phyloP scores from a whole-genome alignment of 2,329 filamentous ascomycete genomes.

The Neonectria punicea region DNA sequence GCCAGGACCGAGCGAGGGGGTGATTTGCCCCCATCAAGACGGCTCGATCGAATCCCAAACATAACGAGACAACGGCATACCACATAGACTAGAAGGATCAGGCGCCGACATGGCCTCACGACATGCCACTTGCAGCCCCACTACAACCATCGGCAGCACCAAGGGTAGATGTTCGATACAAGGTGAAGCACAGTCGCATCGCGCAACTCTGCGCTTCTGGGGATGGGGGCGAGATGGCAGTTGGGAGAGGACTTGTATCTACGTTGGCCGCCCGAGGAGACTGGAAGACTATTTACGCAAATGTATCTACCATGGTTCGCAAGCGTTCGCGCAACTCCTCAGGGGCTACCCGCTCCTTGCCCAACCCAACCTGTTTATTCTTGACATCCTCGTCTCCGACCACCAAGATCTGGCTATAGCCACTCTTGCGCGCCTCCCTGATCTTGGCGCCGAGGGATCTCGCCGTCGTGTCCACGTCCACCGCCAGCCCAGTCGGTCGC shows the following conservation, averaged over 20 bases:
- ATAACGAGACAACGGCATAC: background rate
- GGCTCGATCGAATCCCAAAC: background rate
- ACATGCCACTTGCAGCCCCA: constrained; percentile 1
- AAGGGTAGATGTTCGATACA: background rate
- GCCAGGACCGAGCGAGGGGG: constrained; percentile 29
- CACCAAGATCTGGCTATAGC: constrained; percentile 79
- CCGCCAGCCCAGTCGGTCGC: constrained; percentile 69
- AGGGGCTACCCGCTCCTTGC: constrained; percentile 56
- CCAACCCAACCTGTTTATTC: constrained; percentile 62
- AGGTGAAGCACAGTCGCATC: constrained; percentile 11
- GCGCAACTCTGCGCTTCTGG: constrained; percentile 16
- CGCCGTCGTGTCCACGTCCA: constrained; percentile 76
- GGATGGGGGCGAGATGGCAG: constrained; percentile 1
- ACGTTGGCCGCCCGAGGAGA: constrained; percentile 19
- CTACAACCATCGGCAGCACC: constrained; percentile 1
- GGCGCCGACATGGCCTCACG: constrained; percentile 9
- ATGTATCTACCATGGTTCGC: constrained; percentile 57
- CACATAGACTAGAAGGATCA: background rate
- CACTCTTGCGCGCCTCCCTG: constrained; percentile 74
- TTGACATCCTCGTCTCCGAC: constrained; percentile 74
- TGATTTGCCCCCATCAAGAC: constrained; percentile 14
- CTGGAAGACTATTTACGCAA: constrained; percentile 51
- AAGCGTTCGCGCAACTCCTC: constrained; percentile 58
- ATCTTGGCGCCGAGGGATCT: constrained; percentile 76
- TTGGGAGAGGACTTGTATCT: constrained; percentile 22